Conservation (phyloP, 305 asterid genomes). For the Solanum hybrid region DNA sequence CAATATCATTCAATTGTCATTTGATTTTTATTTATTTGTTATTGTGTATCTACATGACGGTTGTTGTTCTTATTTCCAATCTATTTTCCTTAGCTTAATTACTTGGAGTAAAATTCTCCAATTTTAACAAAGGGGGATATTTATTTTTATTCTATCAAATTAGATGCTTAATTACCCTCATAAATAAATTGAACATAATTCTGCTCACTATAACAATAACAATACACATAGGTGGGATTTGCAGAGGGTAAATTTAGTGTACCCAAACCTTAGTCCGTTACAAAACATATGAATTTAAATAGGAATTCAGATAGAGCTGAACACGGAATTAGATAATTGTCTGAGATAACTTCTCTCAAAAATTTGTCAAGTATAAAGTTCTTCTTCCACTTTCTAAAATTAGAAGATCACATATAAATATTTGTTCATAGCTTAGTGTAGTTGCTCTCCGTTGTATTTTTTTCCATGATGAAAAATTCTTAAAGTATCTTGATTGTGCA, state of each 20-base stretch:
- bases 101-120: too few species aligned
- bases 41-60: too few species aligned
- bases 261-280: background rate
- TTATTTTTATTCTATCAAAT: too few species aligned
- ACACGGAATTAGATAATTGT: background rate
- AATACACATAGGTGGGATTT: background rate
- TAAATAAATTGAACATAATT: too few species aligned
- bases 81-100: too few species aligned
- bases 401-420: too few species aligned
- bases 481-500: background rate
- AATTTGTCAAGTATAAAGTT: background rate
- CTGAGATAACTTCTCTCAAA: background rate
- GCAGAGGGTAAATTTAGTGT: background rate
- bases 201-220: background rate
- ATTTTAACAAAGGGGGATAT: too few species aligned
- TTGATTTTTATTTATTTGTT: too few species aligned
- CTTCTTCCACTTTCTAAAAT: background rate
- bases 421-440: background rate
- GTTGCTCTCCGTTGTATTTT: background rate
- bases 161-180: background rate
- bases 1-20: too few species aligned
- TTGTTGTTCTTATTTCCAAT: too few species aligned
- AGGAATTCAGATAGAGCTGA: background rate
- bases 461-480: too few species aligned
- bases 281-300: background rate